These are phyloP conservation scores for Talaromyces atroroseus DNA, from an alignment of 2,329 filamentous ascomycete species.

Conservation along the genomic window DNA sequence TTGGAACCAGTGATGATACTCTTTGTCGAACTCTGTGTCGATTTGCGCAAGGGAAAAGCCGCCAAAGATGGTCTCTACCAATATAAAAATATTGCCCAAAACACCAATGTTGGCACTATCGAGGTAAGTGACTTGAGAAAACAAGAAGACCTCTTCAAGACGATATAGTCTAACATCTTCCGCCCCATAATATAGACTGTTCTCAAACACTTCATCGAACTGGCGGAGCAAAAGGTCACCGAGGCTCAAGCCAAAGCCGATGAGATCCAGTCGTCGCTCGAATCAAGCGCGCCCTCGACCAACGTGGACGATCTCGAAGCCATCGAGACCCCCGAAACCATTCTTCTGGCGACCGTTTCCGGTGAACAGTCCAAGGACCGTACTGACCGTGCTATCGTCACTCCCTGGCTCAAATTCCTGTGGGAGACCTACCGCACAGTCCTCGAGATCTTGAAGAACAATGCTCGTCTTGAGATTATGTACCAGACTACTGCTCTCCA, in stretches of 20 bases:
- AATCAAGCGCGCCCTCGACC: constrained; percentile 63
- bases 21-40: constrained; percentile 92
- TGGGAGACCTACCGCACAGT: constrained; percentile 99
- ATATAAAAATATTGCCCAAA: constrained; percentile 99
- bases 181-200: constrained; percentile 57
- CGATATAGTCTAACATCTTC: neutral
- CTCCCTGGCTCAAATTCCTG: constrained; percentile 97
- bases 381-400: constrained; percentile 96
- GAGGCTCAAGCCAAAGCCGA: constrained; percentile 94
- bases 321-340: constrained; percentile 95
- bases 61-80: constrained; percentile 99
- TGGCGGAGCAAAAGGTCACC: constrained; percentile 92
- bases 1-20: constrained; percentile 98
- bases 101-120: constrained; percentile 96
- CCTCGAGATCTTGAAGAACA: constrained; percentile 97
- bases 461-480: constrained; percentile 92
- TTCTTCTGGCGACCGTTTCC: constrained; percentile 93
- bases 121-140: constrained; percentile 61
- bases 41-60: constrained; percentile 95
- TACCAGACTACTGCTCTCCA: constrained; percentile 98
- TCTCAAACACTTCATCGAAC: constrained; percentile 95
- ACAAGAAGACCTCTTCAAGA: neutral
- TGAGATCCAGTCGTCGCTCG: constrained; percentile 82
- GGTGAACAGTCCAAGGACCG: constrained; percentile 96
- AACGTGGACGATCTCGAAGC: constrained; percentile 95